A percentile compares a stretch with the other conserved stretches of the same genome.
Conservation (phyloP, 2,329 filamentous ascomycete genomes). For the Lasiodiplodia sp. region DNA sequence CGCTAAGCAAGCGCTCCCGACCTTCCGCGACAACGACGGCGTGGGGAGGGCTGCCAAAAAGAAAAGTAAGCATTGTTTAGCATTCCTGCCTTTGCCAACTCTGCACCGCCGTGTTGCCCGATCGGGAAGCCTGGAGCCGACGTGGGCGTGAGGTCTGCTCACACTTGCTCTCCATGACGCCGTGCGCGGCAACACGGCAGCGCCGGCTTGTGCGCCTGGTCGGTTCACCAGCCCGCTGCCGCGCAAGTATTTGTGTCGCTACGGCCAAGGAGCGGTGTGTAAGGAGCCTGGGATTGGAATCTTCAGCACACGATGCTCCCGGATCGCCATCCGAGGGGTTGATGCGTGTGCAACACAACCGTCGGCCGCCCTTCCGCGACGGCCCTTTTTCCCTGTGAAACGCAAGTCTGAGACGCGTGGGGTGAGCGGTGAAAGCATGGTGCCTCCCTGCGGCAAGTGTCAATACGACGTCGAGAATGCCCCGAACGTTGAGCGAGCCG, state of each 20-base stretch:
- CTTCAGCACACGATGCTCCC: neutral
- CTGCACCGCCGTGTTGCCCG: neutral
- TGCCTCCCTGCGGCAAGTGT: neutral
- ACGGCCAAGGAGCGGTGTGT: slow-evolving; percentile 10
- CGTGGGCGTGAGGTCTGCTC: neutral
- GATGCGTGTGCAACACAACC: neutral
- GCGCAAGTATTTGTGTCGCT: neutral
- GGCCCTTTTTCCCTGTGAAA: neutral
- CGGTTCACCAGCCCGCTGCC: neutral
- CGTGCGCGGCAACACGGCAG: too few species aligned
- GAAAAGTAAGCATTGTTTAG: neutral
- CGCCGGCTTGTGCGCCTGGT: neutral
- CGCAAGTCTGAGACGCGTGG: neutral
- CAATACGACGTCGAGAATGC: too few species aligned
- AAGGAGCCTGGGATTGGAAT: neutral
- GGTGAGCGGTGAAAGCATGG: slow-evolving; percentile 4
- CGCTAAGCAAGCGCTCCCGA: slow-evolving; percentile 23
- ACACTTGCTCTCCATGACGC: neutral
- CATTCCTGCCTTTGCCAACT: neutral
- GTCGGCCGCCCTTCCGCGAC: neutral
- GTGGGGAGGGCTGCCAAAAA: too few species aligned
- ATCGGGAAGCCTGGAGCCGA: neutral
- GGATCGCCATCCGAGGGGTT: neutral
- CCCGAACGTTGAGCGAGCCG: too few species aligned
- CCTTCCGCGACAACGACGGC: slow-evolving; percentile 3